Base-by-base conservation (phyloP, 169 alveolate species). In the Cryptosporidium tyzzeri region DNA sequence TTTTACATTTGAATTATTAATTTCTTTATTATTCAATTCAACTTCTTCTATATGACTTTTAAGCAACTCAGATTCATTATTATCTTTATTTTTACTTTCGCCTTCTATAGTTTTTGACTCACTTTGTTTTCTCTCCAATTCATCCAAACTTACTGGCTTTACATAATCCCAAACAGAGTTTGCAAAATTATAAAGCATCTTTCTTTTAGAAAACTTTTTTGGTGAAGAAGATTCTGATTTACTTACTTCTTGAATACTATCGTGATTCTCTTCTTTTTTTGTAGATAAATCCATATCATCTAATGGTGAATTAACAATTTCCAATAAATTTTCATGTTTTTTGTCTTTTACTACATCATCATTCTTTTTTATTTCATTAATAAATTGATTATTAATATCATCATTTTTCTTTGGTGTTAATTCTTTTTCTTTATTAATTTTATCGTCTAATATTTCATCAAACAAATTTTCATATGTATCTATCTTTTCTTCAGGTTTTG, bases 91-190 rank as follows among this genome's bases (percentile, higher is more conserved):
- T 4, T 65, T 37, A 7, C 4, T 65, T 62, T 53, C 3, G n/a
- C 16, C 21, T 26, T 39, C 41, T 80, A n/a, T 55, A 44, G 18
- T 55, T 1, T 44, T 61, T 61, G 71, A 8, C 21, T 68, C 53
- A 37, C 16, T 68, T 45, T 45, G 65, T 70, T 70, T 59, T 23
- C 45, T 65, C 45, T 80, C 89, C 41, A 59, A 39, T 6, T 80
- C 75, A 62, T 80, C 75, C 44, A 80, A 62, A 45, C 75, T 59
- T 23, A 45, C 68, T 21, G 89, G 89, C 48, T 80, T 80, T 2
- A 80, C 62, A 31, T 62, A 65, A 80, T 80, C 89, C 89, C 89
- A 80, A 39, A 80, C 75, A 45, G 89, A 80, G 16, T 80, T 59
- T 35, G 89, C 89, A 45, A 80, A 45, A 39, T 68, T 59, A 48